These are phyloP conservation scores for Hortiboletus rubellus DNA, from an alignment of 1,284 basidiomycete genomes.

Conservation along the genomic window DNA sequence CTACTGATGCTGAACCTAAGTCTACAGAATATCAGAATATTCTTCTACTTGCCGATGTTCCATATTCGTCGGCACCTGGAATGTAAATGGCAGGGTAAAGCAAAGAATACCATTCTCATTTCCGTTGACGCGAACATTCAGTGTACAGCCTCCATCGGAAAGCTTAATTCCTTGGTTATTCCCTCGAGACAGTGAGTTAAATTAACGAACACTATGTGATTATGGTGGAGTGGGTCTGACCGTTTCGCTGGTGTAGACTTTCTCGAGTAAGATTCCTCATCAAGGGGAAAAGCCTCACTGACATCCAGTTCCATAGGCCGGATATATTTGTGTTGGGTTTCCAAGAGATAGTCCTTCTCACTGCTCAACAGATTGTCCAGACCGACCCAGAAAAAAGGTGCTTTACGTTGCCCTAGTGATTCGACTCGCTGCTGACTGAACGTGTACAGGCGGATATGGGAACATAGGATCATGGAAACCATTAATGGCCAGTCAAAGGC, in stretches of 20 bases:
- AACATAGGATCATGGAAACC: conserved; percentile 77
- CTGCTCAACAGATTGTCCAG: conserved; percentile 94
- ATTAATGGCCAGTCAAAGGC: conserved; percentile 70
- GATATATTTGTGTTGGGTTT: conserved; percentile 93
- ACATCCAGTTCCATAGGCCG: conserved; percentile 52
- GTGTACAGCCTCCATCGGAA: conserved; percentile 69
- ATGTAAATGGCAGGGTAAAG: conserved; percentile 85
- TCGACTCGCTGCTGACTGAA: not conserved
- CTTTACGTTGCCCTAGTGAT: not conserved
- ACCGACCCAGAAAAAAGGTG: conserved; percentile 94
- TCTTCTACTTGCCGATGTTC: conserved; percentile 73
- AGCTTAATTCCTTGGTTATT: conserved; percentile 90
- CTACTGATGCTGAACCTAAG: not conserved
- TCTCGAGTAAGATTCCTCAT: conserved; percentile 52
- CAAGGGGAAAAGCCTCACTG: not conserved
- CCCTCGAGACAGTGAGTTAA: conserved; percentile 66
- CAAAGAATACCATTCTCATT: conserved; percentile 7
- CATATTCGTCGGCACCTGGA: conserved; percentile 93
- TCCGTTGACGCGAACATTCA: conserved; percentile 13
- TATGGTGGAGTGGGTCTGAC: conserved; percentile 6
- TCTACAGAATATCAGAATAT: conserved; percentile 75
- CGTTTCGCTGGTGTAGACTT: conserved; percentile 40
- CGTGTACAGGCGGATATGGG: conserved; percentile 76
- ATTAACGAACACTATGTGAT: not conserved
- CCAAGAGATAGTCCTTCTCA: conserved; percentile 97